A percentile compares a stretch with the other conserved stretches of the same genome.
phyloP scores from a whole-genome alignment of 2,329 filamentous ascomycete genomes.

The Fusarium illudens region DNA sequence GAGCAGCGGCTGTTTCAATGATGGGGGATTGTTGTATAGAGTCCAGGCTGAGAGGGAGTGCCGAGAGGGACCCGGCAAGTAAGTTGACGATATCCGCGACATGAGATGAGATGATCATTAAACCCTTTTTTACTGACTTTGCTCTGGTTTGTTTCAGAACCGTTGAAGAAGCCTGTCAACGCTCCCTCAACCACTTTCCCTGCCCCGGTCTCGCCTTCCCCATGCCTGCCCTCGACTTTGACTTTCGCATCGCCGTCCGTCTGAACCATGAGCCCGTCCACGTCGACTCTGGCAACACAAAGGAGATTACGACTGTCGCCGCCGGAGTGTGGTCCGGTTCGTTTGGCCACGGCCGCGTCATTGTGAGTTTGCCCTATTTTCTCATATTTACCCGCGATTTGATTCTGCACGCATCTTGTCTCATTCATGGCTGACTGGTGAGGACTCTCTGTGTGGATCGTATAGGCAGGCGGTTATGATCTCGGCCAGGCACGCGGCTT shows the following conservation, averaged over 20 bases:
- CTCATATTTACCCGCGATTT: not conserved
- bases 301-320: conserved; percentile 60
- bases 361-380: conserved; percentile 47
- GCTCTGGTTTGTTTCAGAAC: conserved; percentile 34
- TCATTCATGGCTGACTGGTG: conserved; percentile 35
- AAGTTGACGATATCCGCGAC: conserved; percentile 16
- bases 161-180: conserved; percentile 51
- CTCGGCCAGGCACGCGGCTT: conserved; percentile 53
- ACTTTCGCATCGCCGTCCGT: conserved; percentile 60
- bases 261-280: conserved; percentile 55
- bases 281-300: conserved; percentile 54
- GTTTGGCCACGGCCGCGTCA: conserved; percentile 58
- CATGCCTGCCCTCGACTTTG: conserved; percentile 56
- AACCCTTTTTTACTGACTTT: conserved; percentile 32
- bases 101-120: not conserved
- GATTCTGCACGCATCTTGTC: conserved; percentile 12
- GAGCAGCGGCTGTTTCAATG: conserved; percentile 37
- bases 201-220: conserved; percentile 55
- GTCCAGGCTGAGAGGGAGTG: conserved; percentile 41
- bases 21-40: conserved; percentile 40
- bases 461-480: conserved; percentile 54
- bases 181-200: conserved; percentile 52
- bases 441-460: conserved; percentile 19
- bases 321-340: conserved; percentile 58
- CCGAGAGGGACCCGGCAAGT: conserved; percentile 41